Base-by-base conservation (phyloP, 768 basidiomycete species). In the Termitomyces bulborhizus region DNA sequence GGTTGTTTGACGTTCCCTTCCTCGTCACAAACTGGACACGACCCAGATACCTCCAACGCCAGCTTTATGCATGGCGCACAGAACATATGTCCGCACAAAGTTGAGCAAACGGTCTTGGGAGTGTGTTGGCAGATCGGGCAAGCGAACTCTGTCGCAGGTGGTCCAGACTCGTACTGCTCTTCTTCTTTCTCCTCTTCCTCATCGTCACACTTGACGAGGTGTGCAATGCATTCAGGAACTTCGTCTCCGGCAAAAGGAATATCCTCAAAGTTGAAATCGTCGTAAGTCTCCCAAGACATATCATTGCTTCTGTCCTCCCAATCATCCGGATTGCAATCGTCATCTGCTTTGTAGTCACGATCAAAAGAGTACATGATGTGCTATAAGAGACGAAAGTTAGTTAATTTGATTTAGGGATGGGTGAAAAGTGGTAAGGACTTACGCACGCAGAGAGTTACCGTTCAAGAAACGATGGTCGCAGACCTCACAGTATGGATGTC, bases 1-100 rank as follows among this genome's bases (percentile, higher is more conserved):
- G 57, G 48, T 11, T 60, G 55, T 1, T 18, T 37, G 13, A 54
- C 49, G 21, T 42, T 47, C 1, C 59, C 59, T 11, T 39, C 46
- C 32, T 54, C 50, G n/a, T 60, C 59, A 36, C 59, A 60, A 5
- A 54, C 46, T 8, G 59, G 59, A 16, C 59, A 60, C 5, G 46
- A 44, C 8, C 56, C 59, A 24, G 56, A 53, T 13, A 57, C 24
- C 1, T 52, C 53, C 13, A 46, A 55, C 6, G 56, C 56, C 49
- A 55, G 27, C 27, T 47, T 46, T 6, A 60, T 60, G 49, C 59
- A 60, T 0, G 56, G 53, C 3, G 31, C 49, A 18, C 59, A 57
- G 34, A 60, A 60, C 6, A 57, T 26, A 26, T 60, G 59, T 11
- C 59, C 59, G 31, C 59, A 60, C 3, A 46, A 16, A 0, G 55